Percentiles rank a stretch among this genome's conserved stretches.
Conservation (phyloP, 208 protist species). For the Trypanosoma boissoni region DNA sequence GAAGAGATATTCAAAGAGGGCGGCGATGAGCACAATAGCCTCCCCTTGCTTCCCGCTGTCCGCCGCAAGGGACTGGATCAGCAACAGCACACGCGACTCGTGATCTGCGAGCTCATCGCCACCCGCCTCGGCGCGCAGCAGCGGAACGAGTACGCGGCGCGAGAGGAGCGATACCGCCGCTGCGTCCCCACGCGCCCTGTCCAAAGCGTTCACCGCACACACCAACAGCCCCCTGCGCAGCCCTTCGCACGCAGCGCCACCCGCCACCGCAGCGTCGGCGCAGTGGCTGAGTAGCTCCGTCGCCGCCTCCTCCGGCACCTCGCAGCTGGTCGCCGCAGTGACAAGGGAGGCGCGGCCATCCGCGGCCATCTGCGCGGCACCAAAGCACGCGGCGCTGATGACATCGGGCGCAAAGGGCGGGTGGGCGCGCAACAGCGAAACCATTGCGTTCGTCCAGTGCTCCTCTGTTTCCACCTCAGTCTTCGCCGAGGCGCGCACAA, state of each 20-base stretch:
- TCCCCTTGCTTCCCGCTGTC: constrained; percentile 39
- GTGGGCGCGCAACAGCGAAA: constrained; percentile 37
- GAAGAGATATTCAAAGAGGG: constrained; percentile 87
- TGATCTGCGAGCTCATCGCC: constrained; percentile 1
- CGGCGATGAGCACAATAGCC: constrained; percentile 65
- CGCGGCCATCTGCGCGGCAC: constrained; percentile 38
- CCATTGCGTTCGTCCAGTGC: constrained; percentile 22
- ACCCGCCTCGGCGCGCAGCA: constrained; percentile 37
- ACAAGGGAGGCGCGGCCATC: constrained; percentile 27
- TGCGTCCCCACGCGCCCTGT: constrained; percentile 16
- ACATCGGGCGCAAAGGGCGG: constrained; percentile 40
- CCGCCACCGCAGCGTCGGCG: constrained; percentile 1
- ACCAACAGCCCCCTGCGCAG: constrained; percentile 10
- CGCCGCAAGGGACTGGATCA: constrained; percentile 19
- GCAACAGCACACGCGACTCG: constrained; percentile 19
- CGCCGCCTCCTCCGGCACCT: constrained; percentile 26
- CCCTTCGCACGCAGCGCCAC: background rate
- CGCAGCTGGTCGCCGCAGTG: constrained; percentile 5
- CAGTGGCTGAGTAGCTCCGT: constrained; percentile 42
- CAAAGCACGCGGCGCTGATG: constrained; percentile 37
- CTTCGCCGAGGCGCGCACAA: background rate
- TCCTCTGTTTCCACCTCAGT: background rate
- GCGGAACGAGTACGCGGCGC: constrained; percentile 69
- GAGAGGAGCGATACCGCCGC: constrained; percentile 43
- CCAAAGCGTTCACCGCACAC: constrained; percentile 11